Evolutionary conservation across 1,284 basidiomycete genomes (phyloP), one percentile per base, ranked within the genome.

Genomic region (Apiotrichum veenhuisii): DNA sequence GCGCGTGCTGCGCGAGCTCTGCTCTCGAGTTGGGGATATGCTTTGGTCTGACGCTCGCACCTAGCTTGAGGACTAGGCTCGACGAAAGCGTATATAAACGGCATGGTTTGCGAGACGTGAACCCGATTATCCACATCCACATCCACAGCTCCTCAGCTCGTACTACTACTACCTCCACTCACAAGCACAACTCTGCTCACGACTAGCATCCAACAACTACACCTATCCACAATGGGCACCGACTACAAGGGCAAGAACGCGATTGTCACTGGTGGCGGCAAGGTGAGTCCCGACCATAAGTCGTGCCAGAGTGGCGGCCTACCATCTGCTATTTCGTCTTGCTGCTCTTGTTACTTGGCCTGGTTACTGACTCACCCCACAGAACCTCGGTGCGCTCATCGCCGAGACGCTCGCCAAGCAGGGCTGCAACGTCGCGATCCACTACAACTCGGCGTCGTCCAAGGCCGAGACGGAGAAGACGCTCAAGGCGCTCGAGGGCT

Each of bases 321-420:
- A 12, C 11, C 14, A 8, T 43, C 18, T 23, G 40, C 30, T 11
- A 5, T 17, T 17, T 44, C n/a, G n/a, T n/a, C n/a, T n/a, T n/a
- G n/a, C n/a, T 44, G 8, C 30, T 12, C 3, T 36, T 4, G 37
- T 23, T 52, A 11, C 20, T 15, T 18, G 23, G 15, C 30, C 12
- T n/a, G 20, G 3, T 17, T 22, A 18, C 59, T 61, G 37, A 58
- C 50, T 1, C 8, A 5, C 44, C 7, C 5, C 30, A 12, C 12
- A 63, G 61, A 63, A 63, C 61, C 61, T 63, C 50, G 61, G 61
- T 11, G 61, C 55, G 15, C 55, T 63, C 34, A 63, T 63, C 40
- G 61, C 61, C 40, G 52, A 57, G 52, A 55, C 26, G 38, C 61
- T 63, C 18, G 57, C 61, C 45, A 50, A 50, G 49, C 55, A 57